Evolutionary conservation across 1,284 basidiomycete species (phyloP).

Genomic region (Tetrapyrgos nigripes): DNA sequence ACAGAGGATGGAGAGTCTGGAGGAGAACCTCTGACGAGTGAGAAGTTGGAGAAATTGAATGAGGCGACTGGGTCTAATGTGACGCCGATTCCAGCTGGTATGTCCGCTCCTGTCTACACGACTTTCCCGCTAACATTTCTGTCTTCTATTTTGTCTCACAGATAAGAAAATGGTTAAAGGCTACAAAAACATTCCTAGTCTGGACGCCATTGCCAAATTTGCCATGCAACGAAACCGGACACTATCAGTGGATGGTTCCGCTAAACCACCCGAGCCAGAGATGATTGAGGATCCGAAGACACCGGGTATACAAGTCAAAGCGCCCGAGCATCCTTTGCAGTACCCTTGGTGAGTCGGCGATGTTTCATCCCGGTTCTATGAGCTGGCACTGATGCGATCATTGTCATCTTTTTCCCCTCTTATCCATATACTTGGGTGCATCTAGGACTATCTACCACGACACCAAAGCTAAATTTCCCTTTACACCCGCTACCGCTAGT

Average conservation of each 20-base stretch:
- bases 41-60: slow-evolving; percentile 66
- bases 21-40: slow-evolving; percentile 63
- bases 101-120: slow-evolving; percentile 20
- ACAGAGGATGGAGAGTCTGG: slow-evolving; percentile 15
- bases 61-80: slow-evolving; percentile 43
- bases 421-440: slow-evolving; percentile 7
- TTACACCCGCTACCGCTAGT: slow-evolving; percentile 44
- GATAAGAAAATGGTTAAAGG: slow-evolving; percentile 36
- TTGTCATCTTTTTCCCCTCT: slow-evolving; percentile 16
- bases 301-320: slow-evolving; percentile 73
- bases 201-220: slow-evolving; percentile 79
- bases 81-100: slow-evolving; percentile 18
- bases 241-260: slow-evolving; percentile 73
- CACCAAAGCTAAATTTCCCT: slow-evolving; percentile 76
- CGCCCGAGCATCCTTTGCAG: slow-evolving; percentile 84
- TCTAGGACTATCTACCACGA: slow-evolving; percentile 89
- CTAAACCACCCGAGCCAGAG: slow-evolving; percentile 75
- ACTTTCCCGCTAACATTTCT: slow-evolving; percentile 1
- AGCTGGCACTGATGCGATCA: too few species aligned
- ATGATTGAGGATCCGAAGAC: slow-evolving; percentile 82
- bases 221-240: slow-evolving; percentile 60
- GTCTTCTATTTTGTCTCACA: background rate
- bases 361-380: too few species aligned
- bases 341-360: slow-evolving; percentile 85
- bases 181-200: slow-evolving; percentile 85